These are phyloP conservation scores for Fagopyrum tataricum DNA, from an alignment of 148 eudicot genomes.

Conservation along the genomic window DNA sequence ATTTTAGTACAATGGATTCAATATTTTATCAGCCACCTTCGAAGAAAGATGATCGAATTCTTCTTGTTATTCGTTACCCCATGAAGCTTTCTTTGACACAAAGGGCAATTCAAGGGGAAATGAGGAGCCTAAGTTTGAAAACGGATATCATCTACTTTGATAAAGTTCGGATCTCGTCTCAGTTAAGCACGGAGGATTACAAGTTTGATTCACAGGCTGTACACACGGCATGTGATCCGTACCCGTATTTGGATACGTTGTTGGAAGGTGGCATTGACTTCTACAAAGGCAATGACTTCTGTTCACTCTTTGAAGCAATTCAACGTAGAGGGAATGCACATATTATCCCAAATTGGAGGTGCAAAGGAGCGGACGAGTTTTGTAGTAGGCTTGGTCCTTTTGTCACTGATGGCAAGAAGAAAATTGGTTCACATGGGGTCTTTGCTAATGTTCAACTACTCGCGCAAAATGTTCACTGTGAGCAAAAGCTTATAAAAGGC, in stretches of 20 bases:
- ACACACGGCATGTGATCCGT: conserved; percentile 60
- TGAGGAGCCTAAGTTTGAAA: conserved; percentile 61
- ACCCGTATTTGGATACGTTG: conserved; percentile 43
- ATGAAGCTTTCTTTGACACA: conserved; percentile 36
- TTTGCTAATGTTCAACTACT: conserved; percentile 53
- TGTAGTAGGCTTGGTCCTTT: conserved; percentile 91
- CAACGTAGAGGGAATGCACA: conserved; percentile 36
- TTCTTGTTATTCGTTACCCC: conserved; percentile 61
- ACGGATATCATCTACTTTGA: conserved; percentile 63
- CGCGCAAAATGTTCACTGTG: conserved; percentile 63
- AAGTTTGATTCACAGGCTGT: conserved; percentile 20
- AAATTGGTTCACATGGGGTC: conserved; percentile 62
- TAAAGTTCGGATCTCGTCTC: conserved; percentile 52
- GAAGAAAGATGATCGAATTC: conserved; percentile 66
- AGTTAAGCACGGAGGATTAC: conserved; percentile 14
- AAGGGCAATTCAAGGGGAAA: conserved; percentile 53
- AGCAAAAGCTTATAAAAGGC: conserved; percentile 19
- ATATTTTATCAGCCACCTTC: conserved; percentile 40
- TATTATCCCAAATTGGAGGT: conserved; percentile 74
- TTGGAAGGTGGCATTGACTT: conserved; percentile 28
- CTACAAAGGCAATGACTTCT: conserved; percentile 66
- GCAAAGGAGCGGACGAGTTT: conserved; percentile 64
- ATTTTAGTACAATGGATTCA: conserved; percentile 40
- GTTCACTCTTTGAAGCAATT: conserved; percentile 36
- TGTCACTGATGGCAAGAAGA: conserved; percentile 33